phyloP scores from a whole-genome alignment of 495 filamentous ascomycete species.

The Platismatia glauca region DNA sequence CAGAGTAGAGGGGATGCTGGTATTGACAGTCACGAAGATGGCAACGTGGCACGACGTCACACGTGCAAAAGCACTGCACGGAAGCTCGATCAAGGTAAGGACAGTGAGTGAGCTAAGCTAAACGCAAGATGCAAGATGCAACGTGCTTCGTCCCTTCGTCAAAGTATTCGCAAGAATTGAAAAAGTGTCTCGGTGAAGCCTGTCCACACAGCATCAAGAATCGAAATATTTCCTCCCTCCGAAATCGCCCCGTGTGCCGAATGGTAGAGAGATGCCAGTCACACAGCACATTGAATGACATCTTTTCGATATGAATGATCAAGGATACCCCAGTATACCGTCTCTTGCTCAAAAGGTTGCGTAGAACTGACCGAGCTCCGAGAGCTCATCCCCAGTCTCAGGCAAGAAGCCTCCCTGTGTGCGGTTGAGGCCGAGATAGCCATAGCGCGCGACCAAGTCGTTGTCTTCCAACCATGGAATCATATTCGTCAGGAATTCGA shows the following conservation, averaged over 20 bases:
- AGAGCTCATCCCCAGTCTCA: slow-evolving; percentile 3
- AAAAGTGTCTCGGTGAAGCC: background rate
- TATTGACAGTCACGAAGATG: background rate
- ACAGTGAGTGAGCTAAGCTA: background rate
- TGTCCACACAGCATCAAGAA: background rate
- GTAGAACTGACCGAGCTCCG: slow-evolving; percentile 12
- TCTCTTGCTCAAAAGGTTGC: slow-evolving; percentile 7
- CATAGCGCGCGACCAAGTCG: slow-evolving; percentile 15
- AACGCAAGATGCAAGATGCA: background rate
- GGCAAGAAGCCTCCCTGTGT: slow-evolving; percentile 9
- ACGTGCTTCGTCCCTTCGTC: background rate
- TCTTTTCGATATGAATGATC: background rate
- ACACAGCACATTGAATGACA: background rate
- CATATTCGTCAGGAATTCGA: slow-evolving; percentile 36
- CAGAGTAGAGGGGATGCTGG: background rate
- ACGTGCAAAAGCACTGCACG: background rate
- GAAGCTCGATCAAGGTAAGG: background rate
- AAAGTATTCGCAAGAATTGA: background rate
- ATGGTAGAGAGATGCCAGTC: background rate
- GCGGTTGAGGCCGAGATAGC: slow-evolving; percentile 10
- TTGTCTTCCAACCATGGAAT: slow-evolving; percentile 19
- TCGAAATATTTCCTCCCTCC: background rate
- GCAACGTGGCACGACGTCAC: background rate
- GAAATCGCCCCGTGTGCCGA: background rate
- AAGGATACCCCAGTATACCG: background rate